phyloP scores from a whole-genome alignment of 1,139 yeast genomes.

The Trichomonascaceae sp. region DNA sequence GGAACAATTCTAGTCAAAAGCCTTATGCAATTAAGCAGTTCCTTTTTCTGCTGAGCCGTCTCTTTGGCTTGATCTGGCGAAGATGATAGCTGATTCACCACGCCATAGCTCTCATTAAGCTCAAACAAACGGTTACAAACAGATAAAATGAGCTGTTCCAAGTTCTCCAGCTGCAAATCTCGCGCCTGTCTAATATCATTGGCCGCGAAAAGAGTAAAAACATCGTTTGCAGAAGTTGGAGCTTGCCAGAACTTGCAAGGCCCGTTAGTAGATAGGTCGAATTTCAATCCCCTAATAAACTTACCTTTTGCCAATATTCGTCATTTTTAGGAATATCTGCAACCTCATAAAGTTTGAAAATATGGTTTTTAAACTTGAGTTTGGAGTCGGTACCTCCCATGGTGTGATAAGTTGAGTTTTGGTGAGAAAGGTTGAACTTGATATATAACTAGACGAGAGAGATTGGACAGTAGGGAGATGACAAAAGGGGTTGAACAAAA shows the following conservation, averaged over 20 bases:
- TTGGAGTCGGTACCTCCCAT: constrained; percentile 76
- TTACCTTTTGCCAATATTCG: constrained; percentile 47
- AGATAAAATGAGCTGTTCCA: constrained; percentile 46
- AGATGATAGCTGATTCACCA: neutral
- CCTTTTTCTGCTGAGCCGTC: constrained; percentile 24
- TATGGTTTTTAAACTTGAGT: constrained; percentile 52
- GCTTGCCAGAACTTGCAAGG: constrained; percentile 40
- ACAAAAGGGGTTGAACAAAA: no score
- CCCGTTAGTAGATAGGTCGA: neutral
- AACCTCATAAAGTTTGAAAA: constrained; percentile 56
- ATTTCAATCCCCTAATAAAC: constrained; percentile 8
- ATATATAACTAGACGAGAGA: neutral
- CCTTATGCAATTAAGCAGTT: constrained; percentile 55
- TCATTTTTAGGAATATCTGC: constrained; percentile 41
- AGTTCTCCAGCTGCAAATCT: constrained; percentile 52
- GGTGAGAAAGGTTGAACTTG: neutral
- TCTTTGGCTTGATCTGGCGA: neutral
- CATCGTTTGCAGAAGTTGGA: constrained; percentile 45
- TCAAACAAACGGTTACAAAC: constrained; percentile 35
- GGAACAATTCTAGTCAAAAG: constrained; percentile 64
- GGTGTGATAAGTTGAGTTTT: neutral
- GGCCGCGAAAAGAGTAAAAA: constrained; percentile 50
- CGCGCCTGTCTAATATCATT: constrained; percentile 56
- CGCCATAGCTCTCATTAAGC: constrained; percentile 23
- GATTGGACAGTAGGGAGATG: no score